Percentiles rank a stretch among this genome's conserved stretches.
Conservation (phyloP, 1,284 basidiomycete species). For the Porodaedalea pini region DNA sequence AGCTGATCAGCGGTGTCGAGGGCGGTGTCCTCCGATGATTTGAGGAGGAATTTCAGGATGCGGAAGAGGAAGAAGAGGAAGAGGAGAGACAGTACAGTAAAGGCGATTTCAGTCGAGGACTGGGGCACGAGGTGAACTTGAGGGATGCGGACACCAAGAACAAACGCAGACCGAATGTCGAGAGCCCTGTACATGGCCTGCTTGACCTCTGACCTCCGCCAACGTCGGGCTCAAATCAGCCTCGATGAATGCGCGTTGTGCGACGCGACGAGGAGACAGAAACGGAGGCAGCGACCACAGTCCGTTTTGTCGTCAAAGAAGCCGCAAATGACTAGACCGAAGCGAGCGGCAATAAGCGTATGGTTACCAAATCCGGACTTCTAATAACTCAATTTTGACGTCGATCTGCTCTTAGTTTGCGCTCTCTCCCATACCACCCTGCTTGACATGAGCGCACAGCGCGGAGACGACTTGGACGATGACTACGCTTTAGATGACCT, state of each 20-base stretch:
- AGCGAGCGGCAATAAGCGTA: background rate
- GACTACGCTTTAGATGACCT: constrained; percentile 73
- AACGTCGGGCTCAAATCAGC: background rate
- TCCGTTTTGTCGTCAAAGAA: background rate
- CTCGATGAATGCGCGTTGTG: background rate
- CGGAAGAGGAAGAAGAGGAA: constrained; percentile 3
- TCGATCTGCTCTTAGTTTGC: background rate
- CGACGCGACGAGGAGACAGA: background rate
- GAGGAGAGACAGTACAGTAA: background rate
- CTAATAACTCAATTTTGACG: background rate
- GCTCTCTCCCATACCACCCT: background rate
- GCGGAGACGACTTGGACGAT: constrained; percentile 77
- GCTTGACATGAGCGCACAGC: constrained; percentile 3
- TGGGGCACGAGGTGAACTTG: constrained; percentile 10
- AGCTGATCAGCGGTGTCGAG: background rate
- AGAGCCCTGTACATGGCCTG: constrained; percentile 13
- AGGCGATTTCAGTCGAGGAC: background rate
- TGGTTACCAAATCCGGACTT: background rate
- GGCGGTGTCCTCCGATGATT: constrained; percentile 1
- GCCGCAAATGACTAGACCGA: no score
- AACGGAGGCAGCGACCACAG: background rate
- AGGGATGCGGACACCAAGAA: background rate
- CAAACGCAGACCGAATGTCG: constrained; percentile 2
- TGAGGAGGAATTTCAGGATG: constrained; percentile 7
- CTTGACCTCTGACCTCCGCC: background rate